A percentile compares a stretch with the other conserved stretches of the same genome.
Evolutionary conservation across 371 early-diverging fungal genomes (phyloP).

Genomic region (Mucor circinelloides): DNA sequence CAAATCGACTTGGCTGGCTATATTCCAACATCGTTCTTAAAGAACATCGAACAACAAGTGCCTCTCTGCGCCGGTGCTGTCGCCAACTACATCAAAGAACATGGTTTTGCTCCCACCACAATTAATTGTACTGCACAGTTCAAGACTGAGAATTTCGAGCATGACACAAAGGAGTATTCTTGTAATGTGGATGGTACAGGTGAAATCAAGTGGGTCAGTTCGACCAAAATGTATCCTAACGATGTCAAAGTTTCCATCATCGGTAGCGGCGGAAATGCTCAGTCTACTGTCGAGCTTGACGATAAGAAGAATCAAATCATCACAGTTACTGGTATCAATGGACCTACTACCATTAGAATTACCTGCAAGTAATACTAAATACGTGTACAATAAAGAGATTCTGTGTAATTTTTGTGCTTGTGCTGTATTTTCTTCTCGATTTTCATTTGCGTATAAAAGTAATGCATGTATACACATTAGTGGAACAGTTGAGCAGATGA

Average conservation of each 20-base stretch:
- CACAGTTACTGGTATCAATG: constrained; percentile 16
- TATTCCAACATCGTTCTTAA: constrained; percentile 44
- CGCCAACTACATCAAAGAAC: constrained; percentile 33
- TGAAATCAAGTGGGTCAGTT: constrained; percentile 21
- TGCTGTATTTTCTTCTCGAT: background rate
- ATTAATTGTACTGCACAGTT: constrained; percentile 16
- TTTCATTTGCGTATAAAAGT: background rate
- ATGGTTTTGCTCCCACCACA: constrained; percentile 40
- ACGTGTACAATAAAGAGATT: background rate
- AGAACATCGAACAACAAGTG: constrained; percentile 42
- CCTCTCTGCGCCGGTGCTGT: constrained; percentile 51
- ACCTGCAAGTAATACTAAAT: background rate
- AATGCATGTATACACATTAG: background rate
- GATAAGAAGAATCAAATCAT: constrained; percentile 14
- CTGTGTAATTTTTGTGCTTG: background rate
- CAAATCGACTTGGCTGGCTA: constrained; percentile 50
- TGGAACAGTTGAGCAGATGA: background rate
- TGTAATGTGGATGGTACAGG: constrained; percentile 28
- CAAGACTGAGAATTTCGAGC: constrained; percentile 39
- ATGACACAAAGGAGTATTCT: constrained; percentile 23
- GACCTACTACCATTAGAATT: constrained; percentile 30
- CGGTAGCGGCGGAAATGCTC: constrained; percentile 19
- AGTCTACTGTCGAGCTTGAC: constrained; percentile 9
- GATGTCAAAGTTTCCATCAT: constrained; percentile 36
- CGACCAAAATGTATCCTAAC: constrained; percentile 42